phyloP scores from a whole-genome alignment of 2,329 filamentous ascomycete genomes.

The Aureobasidium lini region DNA sequence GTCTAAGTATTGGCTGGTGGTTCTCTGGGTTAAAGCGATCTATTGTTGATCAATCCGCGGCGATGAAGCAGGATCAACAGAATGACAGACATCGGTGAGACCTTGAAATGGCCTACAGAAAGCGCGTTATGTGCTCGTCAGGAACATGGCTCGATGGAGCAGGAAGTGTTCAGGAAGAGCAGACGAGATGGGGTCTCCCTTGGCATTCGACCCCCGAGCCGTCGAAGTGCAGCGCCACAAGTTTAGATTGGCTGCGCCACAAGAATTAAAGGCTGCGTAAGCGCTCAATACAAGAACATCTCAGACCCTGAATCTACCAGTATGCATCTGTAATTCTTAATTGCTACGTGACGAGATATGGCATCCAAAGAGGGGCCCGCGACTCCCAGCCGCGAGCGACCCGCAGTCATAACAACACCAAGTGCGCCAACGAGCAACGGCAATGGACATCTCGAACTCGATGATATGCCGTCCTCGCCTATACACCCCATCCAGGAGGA shows the following conservation, averaged over 20 bases:
- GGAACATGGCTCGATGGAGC: too few species aligned
- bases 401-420: not conserved
- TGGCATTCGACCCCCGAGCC: not conserved
- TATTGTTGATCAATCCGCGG: too few species aligned
- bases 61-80: not conserved
- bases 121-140: too few species aligned
- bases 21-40: too few species aligned
- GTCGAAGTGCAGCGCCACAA: not conserved
- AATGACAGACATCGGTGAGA: not conserved
- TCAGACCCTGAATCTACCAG: not conserved
- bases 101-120: too few species aligned
- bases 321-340: not conserved
- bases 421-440: not conserved
- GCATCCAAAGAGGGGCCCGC: slow-evolving; percentile 1
- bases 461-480: slow-evolving; percentile 27
- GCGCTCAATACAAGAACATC: not conserved
- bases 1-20: too few species aligned
- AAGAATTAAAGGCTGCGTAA: slow-evolving; percentile 1
- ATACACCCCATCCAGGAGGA: slow-evolving; percentile 58
- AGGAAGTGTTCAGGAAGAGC: too few species aligned
- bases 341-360: not conserved
- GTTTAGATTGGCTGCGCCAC: slow-evolving; percentile 3
- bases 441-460: slow-evolving; percentile 20
- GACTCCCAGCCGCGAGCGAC: not conserved
- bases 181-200: not conserved